Evolutionary conservation across 108 stramenopile genomes (phyloP).

Genomic region (Pseudonitzschia multiseries): DNA sequence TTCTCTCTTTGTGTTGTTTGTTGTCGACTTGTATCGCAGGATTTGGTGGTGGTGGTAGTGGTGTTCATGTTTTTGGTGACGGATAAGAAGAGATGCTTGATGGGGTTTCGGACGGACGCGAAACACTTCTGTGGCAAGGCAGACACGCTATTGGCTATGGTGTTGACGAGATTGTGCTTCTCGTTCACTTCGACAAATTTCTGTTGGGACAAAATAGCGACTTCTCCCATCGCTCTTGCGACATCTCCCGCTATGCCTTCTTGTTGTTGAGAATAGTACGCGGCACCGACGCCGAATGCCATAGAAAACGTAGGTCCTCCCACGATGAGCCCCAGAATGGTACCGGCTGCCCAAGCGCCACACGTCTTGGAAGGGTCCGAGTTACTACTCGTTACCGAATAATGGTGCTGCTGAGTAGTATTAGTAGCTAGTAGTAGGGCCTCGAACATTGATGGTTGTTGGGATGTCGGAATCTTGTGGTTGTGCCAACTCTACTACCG

Average conservation of each 20-base stretch:
- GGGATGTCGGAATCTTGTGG: no score
- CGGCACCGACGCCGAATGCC: slow-evolving; percentile 42
- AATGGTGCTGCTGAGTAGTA: no score
- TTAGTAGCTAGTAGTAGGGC: no score
- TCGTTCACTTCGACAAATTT: slow-evolving; percentile 55
- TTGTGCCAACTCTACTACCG: no score
- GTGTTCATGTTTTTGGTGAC: no score
- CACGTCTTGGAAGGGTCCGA: background rate
- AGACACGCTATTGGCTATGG: background rate
- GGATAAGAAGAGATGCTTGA: no score
- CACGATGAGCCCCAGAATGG: slow-evolving; percentile 37
- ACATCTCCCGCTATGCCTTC: slow-evolving; percentile 45
- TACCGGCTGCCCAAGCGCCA: slow-evolving; percentile 41
- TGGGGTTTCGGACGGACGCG: background rate
- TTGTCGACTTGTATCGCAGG: no score
- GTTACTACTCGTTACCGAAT: no score
- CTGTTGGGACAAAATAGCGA: slow-evolving; percentile 32
- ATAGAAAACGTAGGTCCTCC: slow-evolving; percentile 50
- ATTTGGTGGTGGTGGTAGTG: no score
- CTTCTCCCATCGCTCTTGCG: slow-evolving; percentile 48
- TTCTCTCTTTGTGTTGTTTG: no score
- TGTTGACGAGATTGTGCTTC: slow-evolving; percentile 56
- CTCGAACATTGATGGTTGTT: no score
- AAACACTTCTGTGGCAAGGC: background rate
- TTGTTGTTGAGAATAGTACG: slow-evolving; percentile 35